phyloP scores from a whole-genome alignment of 2,329 filamentous ascomycete species.

The Pyrenophora seminiperda region DNA sequence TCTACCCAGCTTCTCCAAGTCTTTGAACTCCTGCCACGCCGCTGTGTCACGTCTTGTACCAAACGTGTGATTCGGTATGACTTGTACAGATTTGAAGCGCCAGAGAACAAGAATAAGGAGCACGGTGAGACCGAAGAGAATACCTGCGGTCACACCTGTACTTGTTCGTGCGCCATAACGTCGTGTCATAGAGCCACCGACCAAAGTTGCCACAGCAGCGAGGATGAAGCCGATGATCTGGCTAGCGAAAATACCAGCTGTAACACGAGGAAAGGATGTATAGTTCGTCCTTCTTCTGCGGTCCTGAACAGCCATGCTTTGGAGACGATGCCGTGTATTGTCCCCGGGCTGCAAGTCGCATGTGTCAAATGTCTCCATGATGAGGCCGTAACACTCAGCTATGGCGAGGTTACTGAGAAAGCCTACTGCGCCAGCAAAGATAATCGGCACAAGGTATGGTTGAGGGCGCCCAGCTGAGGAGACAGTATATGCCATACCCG shows the following conservation, averaged over 20 bases:
- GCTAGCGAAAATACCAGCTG: constrained; percentile 71
- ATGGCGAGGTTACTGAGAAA: constrained; percentile 75
- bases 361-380: constrained; percentile 84
- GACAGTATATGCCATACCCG: constrained; percentile 69
- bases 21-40: constrained; percentile 41
- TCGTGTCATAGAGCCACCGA: constrained; percentile 71
- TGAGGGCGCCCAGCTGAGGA: constrained; percentile 65
- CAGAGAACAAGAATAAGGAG: constrained; percentile 66
- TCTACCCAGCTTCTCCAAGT: constrained; percentile 49
- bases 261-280: constrained; percentile 75
- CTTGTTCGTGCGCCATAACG: constrained; percentile 69
- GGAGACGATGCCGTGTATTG: constrained; percentile 57
- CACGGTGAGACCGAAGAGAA: constrained; percentile 68
- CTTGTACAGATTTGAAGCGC: constrained; percentile 69
- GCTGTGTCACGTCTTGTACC: constrained; percentile 43
- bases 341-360: constrained; percentile 76
- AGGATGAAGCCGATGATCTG: constrained; percentile 72
- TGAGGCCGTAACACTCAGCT: constrained; percentile 74
- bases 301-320: constrained; percentile 52
- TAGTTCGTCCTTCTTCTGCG: constrained; percentile 67
- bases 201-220: constrained; percentile 69
- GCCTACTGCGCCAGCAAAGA: constrained; percentile 69
- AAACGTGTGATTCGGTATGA: constrained; percentile 66
- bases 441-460: constrained; percentile 66
- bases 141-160: constrained; percentile 70